Conservation (phyloP, 306 rosid species). For the Rosa chinensis region DNA sequence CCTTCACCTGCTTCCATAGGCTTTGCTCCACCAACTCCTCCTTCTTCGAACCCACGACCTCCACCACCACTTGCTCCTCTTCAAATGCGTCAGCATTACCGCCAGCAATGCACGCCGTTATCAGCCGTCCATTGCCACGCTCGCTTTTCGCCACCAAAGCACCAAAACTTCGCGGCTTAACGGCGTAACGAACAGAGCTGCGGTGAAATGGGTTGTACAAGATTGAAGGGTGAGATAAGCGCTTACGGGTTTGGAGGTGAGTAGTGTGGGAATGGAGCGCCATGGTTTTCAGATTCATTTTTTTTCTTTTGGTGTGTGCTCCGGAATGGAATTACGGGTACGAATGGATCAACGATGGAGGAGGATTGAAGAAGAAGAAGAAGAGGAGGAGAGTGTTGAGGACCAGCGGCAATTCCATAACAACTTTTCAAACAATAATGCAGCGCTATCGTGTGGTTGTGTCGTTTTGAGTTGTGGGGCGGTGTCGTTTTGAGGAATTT, state of each 20-base stretch:
- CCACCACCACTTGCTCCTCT: constrained; percentile 4
- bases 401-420: constrained; percentile 8
- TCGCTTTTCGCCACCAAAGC: not conserved
- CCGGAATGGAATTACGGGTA: not conserved
- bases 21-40: constrained; percentile 25
- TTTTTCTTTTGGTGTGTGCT: not conserved
- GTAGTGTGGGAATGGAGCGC: constrained; percentile 17
- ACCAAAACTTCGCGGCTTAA: not conserved
- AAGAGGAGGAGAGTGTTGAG: not conserved
- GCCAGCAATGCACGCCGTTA: constrained; percentile 8
- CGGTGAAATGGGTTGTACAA: not conserved
- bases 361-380: not conserved
- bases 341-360: not conserved
- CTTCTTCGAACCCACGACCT: constrained; percentile 10
- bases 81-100: not conserved
- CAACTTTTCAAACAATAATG: constrained; percentile 4
- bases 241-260: not conserved
- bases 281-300: constrained; percentile 32
- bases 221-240: constrained; percentile 2
- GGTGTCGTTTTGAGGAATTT: not conserved
- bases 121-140: not conserved
- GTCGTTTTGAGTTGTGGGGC: not conserved
- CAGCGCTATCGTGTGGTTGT: not conserved
- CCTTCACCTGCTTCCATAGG: constrained; percentile 32
- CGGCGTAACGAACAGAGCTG: not conserved